A percentile compares a stretch with the other conserved stretches of the same genome.
Conservation (phyloP, 2,329 filamentous ascomycete genomes). For the Fusarium haematococcum region DNA sequence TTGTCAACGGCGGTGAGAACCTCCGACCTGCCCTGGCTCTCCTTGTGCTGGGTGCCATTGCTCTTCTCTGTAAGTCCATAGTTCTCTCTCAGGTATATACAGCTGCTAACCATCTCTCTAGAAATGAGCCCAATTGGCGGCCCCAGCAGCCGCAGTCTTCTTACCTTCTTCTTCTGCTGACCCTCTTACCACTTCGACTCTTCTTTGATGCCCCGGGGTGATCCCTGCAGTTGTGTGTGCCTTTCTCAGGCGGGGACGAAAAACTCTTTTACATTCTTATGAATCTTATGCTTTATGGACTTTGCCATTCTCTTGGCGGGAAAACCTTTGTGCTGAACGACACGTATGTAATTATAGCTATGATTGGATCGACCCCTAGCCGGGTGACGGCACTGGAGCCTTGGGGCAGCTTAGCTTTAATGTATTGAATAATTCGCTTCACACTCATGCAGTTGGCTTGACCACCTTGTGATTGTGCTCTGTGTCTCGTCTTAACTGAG, state of each 20-base stretch:
- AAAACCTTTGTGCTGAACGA: slow-evolving; percentile 25
- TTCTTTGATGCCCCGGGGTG: slow-evolving; percentile 15
- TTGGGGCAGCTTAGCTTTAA: slow-evolving; percentile 8
- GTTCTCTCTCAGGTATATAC: accelerated
- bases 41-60: slow-evolving; percentile 26
- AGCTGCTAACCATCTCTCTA: neutral
- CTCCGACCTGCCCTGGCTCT: slow-evolving; percentile 32
- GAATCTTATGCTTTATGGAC: slow-evolving; percentile 27
- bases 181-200: slow-evolving; percentile 7
- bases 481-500: neutral
- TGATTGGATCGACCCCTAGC: slow-evolving; percentile 24
- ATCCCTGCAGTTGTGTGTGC: slow-evolving; percentile 27
- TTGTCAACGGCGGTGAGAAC: slow-evolving; percentile 26
- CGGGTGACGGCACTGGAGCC: slow-evolving; percentile 2
- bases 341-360: slow-evolving; percentile 31
- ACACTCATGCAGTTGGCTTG: slow-evolving; percentile 8
- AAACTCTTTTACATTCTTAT: slow-evolving; percentile 3
- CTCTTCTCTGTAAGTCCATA: slow-evolving; percentile 29
- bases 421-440: slow-evolving; percentile 23
- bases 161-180: slow-evolving; percentile 17
- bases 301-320: slow-evolving; percentile 8
- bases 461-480: neutral
- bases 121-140: slow-evolving; percentile 9
- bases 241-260: slow-evolving; percentile 16
- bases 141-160: neutral